These are phyloP conservation scores for Cladophialophora bantiana DNA, from an alignment of 2,329 filamentous ascomycete genomes.

Conservation along the genomic window DNA sequence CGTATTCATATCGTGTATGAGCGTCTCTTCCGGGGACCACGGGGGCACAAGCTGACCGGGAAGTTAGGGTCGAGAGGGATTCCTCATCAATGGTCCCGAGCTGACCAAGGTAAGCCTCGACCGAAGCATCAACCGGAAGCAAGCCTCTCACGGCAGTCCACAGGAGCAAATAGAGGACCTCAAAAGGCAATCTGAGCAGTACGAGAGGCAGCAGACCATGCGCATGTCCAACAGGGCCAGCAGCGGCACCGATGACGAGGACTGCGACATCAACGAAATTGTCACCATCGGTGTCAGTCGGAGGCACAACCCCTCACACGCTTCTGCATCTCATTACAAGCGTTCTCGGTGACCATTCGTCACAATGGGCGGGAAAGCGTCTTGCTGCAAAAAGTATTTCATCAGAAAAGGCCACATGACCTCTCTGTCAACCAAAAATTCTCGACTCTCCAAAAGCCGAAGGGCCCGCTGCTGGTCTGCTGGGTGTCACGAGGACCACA, in stretches of 20 bases:
- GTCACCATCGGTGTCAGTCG: slow-evolving; percentile 35
- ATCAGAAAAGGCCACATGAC: slow-evolving; percentile 7
- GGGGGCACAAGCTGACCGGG: slow-evolving; percentile 21
- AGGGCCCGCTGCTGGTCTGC: slow-evolving; percentile 1
- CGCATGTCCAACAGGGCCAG: slow-evolving; percentile 47
- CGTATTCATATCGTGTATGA: slow-evolving; percentile 56
- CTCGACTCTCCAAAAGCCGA: neutral
- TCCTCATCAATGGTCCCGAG: slow-evolving; percentile 55
- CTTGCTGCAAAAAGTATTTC: slow-evolving; percentile 2
- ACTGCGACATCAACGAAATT: slow-evolving; percentile 40
- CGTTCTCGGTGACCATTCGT: slow-evolving; percentile 26
- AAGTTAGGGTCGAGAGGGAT: slow-evolving; percentile 56
- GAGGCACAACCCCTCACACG: slow-evolving; percentile 24
- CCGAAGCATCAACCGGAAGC: neutral
- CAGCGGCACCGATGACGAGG: slow-evolving; percentile 27
- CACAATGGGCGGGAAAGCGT: slow-evolving; percentile 8
- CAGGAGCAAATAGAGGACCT: slow-evolving; percentile 60
- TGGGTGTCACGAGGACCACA: slow-evolving; percentile 6
- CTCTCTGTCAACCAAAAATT: neutral
- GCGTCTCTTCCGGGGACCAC: slow-evolving; percentile 11
- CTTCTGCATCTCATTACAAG: slow-evolving; percentile 29
- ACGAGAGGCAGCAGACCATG: slow-evolving; percentile 56
- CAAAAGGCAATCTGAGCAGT: slow-evolving; percentile 55
- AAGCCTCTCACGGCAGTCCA: slow-evolving; percentile 13
- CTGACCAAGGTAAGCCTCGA: slow-evolving; percentile 52